Evolutionary conservation across 371 early-diverging fungal genomes (phyloP).

Genomic region (Mortierella sp.): DNA sequence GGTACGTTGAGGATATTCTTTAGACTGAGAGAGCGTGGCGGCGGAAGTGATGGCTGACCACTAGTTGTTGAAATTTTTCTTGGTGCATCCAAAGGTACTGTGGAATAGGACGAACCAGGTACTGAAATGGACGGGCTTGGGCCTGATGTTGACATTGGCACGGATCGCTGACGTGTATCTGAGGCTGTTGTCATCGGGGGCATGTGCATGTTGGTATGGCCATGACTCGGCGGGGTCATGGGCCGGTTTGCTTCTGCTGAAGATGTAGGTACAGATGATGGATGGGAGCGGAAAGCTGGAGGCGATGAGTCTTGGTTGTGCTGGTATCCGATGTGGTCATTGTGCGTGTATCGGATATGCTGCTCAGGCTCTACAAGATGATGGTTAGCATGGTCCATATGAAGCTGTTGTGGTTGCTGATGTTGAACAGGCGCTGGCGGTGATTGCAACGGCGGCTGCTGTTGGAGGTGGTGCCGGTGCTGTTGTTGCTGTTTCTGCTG

Average conservation of each 20-base stretch:
- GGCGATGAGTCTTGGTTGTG: constrained; percentile 19
- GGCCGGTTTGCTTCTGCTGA: constrained; percentile 9
- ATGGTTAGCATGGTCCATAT: constrained; percentile 15
- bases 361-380: constrained; percentile 13
- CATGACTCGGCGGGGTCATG: constrained; percentile 23
- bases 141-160: constrained; percentile 5
- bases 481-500: constrained; percentile 15
- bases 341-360: constrained; percentile 16
- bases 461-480: constrained; percentile 19
- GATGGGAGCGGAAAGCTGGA: constrained; percentile 16
- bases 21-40: constrained; percentile 37
- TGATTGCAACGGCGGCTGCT: constrained; percentile 12
- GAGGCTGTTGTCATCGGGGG: not conserved
- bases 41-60: constrained; percentile 15
- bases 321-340: constrained; percentile 23
- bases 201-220: constrained; percentile 11
- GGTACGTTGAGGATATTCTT: constrained; percentile 34
- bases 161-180: constrained; percentile 25
- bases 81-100: constrained; percentile 2
- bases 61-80: constrained; percentile 7
- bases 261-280: constrained; percentile 10
- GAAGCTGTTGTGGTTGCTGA: constrained; percentile 21
- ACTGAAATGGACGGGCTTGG: constrained; percentile 1
- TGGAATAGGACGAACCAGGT: not conserved
- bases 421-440: constrained; percentile 13